Conservation (phyloP, 2,329 filamentous ascomycete species). For the Magnaporthiopsis poae region DNA sequence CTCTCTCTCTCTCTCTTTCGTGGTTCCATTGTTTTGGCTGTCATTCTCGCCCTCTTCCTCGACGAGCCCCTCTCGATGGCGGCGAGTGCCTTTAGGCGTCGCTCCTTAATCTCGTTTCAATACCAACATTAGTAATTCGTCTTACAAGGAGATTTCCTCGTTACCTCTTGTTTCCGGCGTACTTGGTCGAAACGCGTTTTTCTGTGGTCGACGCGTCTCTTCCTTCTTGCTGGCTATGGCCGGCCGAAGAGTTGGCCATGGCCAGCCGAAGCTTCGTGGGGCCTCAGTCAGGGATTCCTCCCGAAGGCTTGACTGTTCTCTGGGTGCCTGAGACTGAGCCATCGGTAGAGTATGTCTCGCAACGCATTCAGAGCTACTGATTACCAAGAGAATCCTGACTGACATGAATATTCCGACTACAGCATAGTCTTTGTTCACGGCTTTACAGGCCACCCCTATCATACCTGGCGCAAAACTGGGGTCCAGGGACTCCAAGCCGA, state of each 20-base stretch:
- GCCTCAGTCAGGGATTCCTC: background rate
- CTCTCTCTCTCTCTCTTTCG: too few relatives aligned
- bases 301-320: background rate
- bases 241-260: background rate
- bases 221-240: too few relatives aligned
- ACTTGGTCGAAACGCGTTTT: too few relatives aligned
- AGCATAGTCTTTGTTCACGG: conserved; percentile 1
- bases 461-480: background rate
- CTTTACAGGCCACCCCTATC: background rate
- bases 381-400: background rate
- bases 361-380: background rate
- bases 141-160: too few relatives aligned
- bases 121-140: too few relatives aligned
- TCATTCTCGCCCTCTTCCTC: too few relatives aligned
- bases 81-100: too few relatives aligned
- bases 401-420: background rate
- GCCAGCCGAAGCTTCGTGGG: background rate
- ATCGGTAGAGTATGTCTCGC: background rate
- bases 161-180: too few relatives aligned
- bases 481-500: background rate
- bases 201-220: too few relatives aligned
- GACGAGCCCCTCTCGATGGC: too few relatives aligned
- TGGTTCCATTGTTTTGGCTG: too few relatives aligned
- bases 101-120: too few relatives aligned
- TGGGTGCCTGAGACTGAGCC: background rate